Base-by-base conservation (phyloP, 2,329 filamentous ascomycete species). In the Westerdykella sp. region DNA sequence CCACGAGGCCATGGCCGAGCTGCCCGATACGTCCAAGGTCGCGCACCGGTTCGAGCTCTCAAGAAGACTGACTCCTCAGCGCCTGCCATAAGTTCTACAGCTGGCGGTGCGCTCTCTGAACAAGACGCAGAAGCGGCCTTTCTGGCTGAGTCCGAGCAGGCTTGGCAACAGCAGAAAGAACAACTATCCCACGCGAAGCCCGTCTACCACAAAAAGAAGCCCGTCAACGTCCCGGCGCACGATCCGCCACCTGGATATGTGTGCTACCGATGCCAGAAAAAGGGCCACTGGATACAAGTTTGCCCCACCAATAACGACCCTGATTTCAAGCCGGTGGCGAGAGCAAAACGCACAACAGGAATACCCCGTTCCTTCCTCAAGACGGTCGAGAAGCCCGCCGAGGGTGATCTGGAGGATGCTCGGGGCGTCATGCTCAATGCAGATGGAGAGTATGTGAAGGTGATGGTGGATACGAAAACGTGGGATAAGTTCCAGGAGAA, bases 301-400 rank as follows among this genome's bases (percentile, higher is more conserved):
- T 98, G 93, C 62, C 93, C 93, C 6, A 98, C 91, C n/a, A 98
- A 98, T 66, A 88, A 95, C 65, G 90, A 98, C 54, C 91, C 93
- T 3, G 90, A 89, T 48, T 97, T 90, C 67, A 93, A 98, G 69
- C 90, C 90, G 54, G 85, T 88, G 42, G 88, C 90, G 39, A 83
- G 91, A 47, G 87, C 97, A 52, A 97, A 96, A 75, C 84, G 91
- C 48, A 97, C 93, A 4, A 98, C 93, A 34, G 93, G 93, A 53
- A 98, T 98, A 55, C 93, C 93, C 14, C 85, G 88, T 52, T 96
- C 91, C 1, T 94, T 98, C 65, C 75, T 97, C 54, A 94, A 94
- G 69, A 95, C 90, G 46, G 86, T 98, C 43, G 91, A 97, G 62
- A 96, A 95, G 71, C 87, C 88, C 28, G 79, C 84, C 39, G 80